Base-by-base conservation (phyloP, 192 early-diverging fungal genomes). In the Cladochytrium replicatum region DNA sequence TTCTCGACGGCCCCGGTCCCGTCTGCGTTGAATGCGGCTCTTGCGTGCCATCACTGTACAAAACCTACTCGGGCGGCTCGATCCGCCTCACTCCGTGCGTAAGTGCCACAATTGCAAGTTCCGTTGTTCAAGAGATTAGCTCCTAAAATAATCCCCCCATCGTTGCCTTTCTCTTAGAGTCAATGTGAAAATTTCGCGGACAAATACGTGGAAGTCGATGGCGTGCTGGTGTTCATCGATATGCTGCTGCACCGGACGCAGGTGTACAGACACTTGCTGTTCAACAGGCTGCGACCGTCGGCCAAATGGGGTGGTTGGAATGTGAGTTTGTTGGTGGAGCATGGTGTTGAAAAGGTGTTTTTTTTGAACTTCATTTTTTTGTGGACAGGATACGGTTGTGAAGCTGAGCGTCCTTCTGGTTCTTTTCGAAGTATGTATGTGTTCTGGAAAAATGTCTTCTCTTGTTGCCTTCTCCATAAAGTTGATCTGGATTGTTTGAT, bases 201-300 rank as follows among this genome's bases (percentile, higher is more conserved):
- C 75, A 88, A 88, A 57, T 94, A 94, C 67, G 77, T 91, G 30
- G 91, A 94, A 63, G 81, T 86, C 61, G 91, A 94, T 55, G 74
- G 82, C 52, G 74, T 89, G 13, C 78, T 89, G 32, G 77, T 88
- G 44, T 90, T 90, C 53, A 87, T 94, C 53, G 91, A 94, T 64
- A 86, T 94, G 88, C 58, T 91, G 9, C 69, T 94, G 34, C 84
- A 87, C 58, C 87, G 88, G 61, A 75, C 81, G 31, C 84, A 85
- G 47, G 87, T 85, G 2, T 94, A 88, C 63, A 74, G 87, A 4
- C 91, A 94, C 58, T 44, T 94, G 41, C 58, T 94, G 9, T 84
- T 87, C 51, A 94, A 94, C 64, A 71, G 83, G 43, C 66, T 83
- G 43, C 67, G 68, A n/a, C n/a, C n/a, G n/a, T 5, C n/a, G 2